These are phyloP conservation scores for Boletus huronensis DNA, from an alignment of 768 basidiomycete species.

Conservation along the genomic window DNA sequence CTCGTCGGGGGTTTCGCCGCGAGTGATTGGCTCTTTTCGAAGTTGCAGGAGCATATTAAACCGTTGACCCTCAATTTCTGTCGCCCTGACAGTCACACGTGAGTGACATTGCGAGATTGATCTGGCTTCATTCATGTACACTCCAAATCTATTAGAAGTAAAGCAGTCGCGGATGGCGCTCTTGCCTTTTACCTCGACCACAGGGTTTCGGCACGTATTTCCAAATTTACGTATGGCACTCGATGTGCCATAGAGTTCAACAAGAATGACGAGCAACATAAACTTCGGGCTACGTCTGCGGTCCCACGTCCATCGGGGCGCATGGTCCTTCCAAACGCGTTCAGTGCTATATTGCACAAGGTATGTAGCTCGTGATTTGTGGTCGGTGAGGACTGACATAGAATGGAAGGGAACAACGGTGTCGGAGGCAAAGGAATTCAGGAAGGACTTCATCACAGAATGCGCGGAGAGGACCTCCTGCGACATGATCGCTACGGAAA, in stretches of 20 bases:
- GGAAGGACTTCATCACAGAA: constrained; percentile 32
- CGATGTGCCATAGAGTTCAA: constrained; percentile 30
- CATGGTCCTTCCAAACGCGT: constrained; percentile 31
- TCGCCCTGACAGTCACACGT: constrained; percentile 54
- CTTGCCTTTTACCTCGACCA: constrained; percentile 43
- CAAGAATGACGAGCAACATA: constrained; percentile 29
- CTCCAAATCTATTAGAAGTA: constrained; percentile 33
- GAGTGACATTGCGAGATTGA: constrained; percentile 11
- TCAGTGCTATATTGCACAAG: constrained; percentile 31
- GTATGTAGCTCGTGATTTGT: background rate
- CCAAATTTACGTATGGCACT: constrained; percentile 40
- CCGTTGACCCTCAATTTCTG: constrained; percentile 38
- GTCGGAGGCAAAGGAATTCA: constrained; percentile 31
- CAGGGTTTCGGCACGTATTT: constrained; percentile 36
- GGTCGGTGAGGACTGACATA: background rate
- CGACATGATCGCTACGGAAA: constrained; percentile 28
- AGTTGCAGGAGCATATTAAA: constrained; percentile 31
- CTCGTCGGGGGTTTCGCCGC: constrained; percentile 46
- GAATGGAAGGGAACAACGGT: constrained; percentile 24
- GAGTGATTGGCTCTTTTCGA: constrained; percentile 41
- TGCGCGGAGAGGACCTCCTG: constrained; percentile 27
- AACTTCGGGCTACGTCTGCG: constrained; percentile 23
- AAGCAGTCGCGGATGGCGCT: constrained; percentile 46
- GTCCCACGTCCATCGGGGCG: constrained; percentile 33
- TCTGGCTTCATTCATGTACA: background rate